phyloP scores from a whole-genome alignment of 2,329 filamentous ascomycete species.

The Aspergillus phoenicis region DNA sequence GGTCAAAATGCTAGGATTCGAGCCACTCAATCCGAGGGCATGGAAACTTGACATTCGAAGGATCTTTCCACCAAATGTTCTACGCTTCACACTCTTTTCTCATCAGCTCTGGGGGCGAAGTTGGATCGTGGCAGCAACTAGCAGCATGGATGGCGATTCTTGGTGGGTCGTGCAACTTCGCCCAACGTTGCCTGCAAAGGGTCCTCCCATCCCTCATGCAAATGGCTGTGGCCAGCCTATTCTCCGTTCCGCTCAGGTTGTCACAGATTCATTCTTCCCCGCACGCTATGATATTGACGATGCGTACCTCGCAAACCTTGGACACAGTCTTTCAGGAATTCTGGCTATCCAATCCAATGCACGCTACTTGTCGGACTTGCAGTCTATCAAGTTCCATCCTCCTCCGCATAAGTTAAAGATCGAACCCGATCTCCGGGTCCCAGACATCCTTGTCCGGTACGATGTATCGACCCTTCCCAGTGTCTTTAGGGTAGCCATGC shows the following conservation, averaged over 20 bases:
- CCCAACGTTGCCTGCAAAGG: constrained; percentile 20
- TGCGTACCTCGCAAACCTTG: constrained; percentile 36
- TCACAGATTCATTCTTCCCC: constrained; percentile 33
- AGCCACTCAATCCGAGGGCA: constrained; percentile 39
- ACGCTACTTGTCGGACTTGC: constrained; percentile 35
- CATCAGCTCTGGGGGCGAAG: constrained; percentile 69
- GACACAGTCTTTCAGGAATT: constrained; percentile 40
- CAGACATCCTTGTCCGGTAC: constrained; percentile 40
- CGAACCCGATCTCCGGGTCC: constrained; percentile 34
- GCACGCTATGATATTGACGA: constrained; percentile 25
- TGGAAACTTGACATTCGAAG: constrained; percentile 54
- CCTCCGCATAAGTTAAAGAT: constrained; percentile 34
- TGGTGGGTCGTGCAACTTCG: constrained; percentile 69
- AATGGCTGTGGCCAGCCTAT: constrained; percentile 16
- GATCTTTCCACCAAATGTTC: constrained; percentile 64
- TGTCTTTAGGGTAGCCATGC: constrained; percentile 33
- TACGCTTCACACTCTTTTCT: constrained; percentile 69
- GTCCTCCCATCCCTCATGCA: constrained; percentile 14
- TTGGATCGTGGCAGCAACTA: constrained; percentile 73
- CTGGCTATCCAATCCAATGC: constrained; percentile 43
- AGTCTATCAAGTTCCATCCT: constrained; percentile 32
- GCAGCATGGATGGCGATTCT: constrained; percentile 71
- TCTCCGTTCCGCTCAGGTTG: constrained; percentile 31
- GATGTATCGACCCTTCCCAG: constrained; percentile 33
- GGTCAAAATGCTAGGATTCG: constrained; percentile 41